A percentile compares a stretch with the other conserved stretches of the same genome.
These are phyloP conservation scores for Zizania latifolia DNA, from an alignment of 176 grass and related monocot genomes.

Conservation along the genomic window DNA sequence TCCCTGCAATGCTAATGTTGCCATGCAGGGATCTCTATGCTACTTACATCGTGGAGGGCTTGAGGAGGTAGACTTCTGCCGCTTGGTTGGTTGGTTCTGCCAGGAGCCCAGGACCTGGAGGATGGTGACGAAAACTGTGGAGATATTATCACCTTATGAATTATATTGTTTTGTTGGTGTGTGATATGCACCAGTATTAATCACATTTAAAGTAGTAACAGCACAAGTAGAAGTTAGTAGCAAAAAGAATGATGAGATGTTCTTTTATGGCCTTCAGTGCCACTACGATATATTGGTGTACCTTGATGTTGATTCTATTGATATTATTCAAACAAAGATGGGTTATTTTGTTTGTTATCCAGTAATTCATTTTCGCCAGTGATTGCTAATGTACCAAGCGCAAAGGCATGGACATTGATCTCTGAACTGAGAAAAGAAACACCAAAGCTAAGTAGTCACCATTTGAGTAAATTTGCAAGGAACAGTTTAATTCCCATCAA, in stretches of 20 bases:
- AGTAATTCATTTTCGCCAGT: neutral
- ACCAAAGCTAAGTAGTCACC: neutral
- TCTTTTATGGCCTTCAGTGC: neutral
- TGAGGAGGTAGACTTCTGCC: slow-evolving; percentile 62
- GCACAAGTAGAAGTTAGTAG: slow-evolving; percentile 3
- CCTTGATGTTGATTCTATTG: neutral
- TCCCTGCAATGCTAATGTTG: neutral
- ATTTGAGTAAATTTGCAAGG: neutral
- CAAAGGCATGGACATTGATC: neutral
- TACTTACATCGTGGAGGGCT: slow-evolving; percentile 74
- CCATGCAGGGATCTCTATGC: slow-evolving; percentile 84
- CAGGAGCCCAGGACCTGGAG: neutral
- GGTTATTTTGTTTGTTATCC: neutral
- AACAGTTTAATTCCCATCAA: too few relatives aligned
- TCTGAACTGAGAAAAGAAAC: neutral
- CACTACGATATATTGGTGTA: neutral
- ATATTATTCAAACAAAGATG: neutral
- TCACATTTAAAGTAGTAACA: neutral
- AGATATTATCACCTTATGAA: slow-evolving; percentile 1
- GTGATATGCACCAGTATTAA: neutral
- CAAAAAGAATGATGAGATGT: neutral
- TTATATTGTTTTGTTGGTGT: slow-evolving; percentile 24
- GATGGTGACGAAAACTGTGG: slow-evolving; percentile 31
- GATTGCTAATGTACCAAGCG: neutral
- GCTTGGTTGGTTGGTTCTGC: neutral